phyloP scores from a whole-genome alignment of 257 asterid genomes.

The Solanum virginianum region DNA sequence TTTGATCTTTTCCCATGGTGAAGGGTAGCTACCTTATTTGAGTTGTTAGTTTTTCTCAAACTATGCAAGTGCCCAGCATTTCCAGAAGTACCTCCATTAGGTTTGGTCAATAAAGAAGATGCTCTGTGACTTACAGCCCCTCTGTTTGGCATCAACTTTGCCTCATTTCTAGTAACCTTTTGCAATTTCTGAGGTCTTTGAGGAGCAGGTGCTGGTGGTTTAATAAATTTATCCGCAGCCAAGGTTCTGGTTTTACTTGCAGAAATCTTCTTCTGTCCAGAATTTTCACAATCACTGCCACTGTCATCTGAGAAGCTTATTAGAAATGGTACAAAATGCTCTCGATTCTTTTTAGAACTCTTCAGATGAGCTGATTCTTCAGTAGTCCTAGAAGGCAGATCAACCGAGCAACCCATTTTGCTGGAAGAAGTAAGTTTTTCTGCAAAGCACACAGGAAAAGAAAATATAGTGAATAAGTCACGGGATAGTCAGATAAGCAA shows the following conservation, averaged over 20 bases:
- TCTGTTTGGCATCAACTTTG: constrained; percentile 1
- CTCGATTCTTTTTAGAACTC: constrained; percentile 23
- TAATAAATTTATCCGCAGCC: constrained; percentile 5
- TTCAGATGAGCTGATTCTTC: constrained; percentile 10
- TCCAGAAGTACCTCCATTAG: constrained; percentile 9
- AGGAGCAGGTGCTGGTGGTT: constrained; percentile 13
- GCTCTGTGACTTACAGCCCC: constrained; percentile 2
- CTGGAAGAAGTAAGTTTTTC: constrained; percentile 3
- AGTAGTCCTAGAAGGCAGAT: constrained; percentile 11
- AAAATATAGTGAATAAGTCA: neutral
- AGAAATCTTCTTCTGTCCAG: constrained; percentile 4
- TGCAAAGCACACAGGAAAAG: neutral
- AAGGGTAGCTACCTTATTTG: neutral
- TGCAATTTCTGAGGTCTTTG: constrained; percentile 9
- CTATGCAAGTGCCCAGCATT: constrained; percentile 6
- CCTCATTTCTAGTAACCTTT: constrained; percentile 3
- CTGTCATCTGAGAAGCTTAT: constrained; percentile 44
- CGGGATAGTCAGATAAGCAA: neutral
- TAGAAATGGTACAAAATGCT: constrained; percentile 34
- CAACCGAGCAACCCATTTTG: constrained; percentile 4
- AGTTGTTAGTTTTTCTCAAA: constrained; percentile 1
- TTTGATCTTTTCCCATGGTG: constrained; percentile 7
- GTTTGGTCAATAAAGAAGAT: constrained; percentile 12
- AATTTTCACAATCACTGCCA: constrained; percentile 28
- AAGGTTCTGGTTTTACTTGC: constrained; percentile 3